Evolutionary conservation across 257 asterid species (phyloP).

Genomic region (Perilla frutescens): DNA sequence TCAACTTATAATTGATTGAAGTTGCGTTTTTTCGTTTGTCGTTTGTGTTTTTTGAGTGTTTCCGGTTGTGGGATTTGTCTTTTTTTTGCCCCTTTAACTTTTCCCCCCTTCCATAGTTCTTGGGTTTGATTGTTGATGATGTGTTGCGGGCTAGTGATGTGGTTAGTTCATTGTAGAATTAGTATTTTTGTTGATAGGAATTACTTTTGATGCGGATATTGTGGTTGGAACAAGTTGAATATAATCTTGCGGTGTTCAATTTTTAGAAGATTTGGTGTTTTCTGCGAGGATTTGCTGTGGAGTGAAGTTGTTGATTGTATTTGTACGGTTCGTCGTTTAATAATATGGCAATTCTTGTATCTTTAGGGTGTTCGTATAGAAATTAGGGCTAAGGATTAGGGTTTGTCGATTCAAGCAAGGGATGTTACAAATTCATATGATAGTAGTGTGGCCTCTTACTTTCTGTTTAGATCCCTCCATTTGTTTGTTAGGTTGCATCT

Average conservation of each 20-base stretch:
- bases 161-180: conserved; percentile 1
- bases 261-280: conserved; percentile 11
- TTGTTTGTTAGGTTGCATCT: neutral
- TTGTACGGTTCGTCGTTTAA: neutral
- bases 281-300: neutral
- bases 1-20: neutral
- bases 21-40: neutral
- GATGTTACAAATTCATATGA: neutral
- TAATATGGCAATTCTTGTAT: neutral
- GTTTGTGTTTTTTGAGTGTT: conserved; percentile 21
- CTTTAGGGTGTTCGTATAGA: neutral
- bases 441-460: neutral
- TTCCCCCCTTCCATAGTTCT: neutral
- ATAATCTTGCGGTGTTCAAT: neutral
- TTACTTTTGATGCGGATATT: neutral
- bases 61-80: neutral
- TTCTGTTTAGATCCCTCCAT: neutral
- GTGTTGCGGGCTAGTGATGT: neutral
- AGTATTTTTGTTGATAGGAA: neutral
- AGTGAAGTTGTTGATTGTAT: too few relatives aligned
- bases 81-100: too few relatives aligned
- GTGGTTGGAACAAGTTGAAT: neutral
- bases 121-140: conserved; percentile 23
- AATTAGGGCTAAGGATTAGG: neutral
- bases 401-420: neutral